phyloP scores from a whole-genome alignment of 2,329 filamentous ascomycete species.

The Penicillium crustosum region DNA sequence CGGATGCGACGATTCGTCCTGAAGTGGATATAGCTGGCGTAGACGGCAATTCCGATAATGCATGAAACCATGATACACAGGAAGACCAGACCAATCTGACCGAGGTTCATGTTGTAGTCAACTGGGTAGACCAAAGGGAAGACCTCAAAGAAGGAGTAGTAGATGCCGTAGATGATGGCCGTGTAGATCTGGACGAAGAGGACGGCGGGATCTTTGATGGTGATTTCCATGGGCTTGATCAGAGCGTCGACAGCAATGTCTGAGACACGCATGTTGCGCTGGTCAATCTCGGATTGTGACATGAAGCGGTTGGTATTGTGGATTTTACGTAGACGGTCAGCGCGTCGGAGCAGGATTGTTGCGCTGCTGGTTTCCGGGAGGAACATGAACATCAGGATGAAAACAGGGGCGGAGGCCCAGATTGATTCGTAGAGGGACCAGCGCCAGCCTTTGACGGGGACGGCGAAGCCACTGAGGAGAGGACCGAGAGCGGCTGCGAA shows the following conservation, averaged over 20 bases:
- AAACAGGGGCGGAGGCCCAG: constrained; percentile 60
- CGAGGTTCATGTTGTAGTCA: constrained; percentile 60
- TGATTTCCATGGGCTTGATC: constrained; percentile 57
- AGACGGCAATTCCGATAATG: constrained; percentile 52
- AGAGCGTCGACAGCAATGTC: constrained; percentile 23
- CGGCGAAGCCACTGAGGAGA: constrained; percentile 61
- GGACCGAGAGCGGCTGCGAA: constrained; percentile 58
- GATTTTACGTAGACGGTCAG: constrained; percentile 59
- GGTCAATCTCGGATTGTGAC: constrained; percentile 65
- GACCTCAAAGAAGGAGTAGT: constrained; percentile 62
- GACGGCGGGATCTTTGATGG: constrained; percentile 62
- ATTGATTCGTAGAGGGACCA: constrained; percentile 61
- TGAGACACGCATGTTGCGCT: constrained; percentile 33
- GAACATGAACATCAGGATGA: constrained; percentile 60
- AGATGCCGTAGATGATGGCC: constrained; percentile 56
- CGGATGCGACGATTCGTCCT: constrained; percentile 54
- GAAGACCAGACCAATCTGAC: constrained; percentile 61
- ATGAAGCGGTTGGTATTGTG: constrained; percentile 59
- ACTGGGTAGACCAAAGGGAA: constrained; percentile 64
- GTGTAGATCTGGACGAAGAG: constrained; percentile 64
- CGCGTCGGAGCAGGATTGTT: constrained; percentile 64
- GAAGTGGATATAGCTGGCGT: constrained; percentile 54
- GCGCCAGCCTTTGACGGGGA: constrained; percentile 55
- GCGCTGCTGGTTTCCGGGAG: constrained; percentile 64
- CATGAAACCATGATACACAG: constrained; percentile 60